Evolutionary conservation across 805 yeast genomes (phyloP).

Genomic region (Wickerhamomyces chaumierensis): DNA sequence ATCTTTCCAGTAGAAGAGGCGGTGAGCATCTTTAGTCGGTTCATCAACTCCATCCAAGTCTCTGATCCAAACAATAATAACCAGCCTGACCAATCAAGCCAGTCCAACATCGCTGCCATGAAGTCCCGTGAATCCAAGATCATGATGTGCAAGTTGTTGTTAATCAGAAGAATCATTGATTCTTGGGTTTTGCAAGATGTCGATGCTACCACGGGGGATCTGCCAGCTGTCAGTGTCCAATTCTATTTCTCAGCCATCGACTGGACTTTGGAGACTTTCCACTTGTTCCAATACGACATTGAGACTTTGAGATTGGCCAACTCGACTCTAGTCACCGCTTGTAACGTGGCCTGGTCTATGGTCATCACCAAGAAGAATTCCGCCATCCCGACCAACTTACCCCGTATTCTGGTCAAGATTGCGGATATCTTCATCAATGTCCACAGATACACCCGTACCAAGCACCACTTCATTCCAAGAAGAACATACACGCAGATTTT

Average conservation of each 20-base stretch:
- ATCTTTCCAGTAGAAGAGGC: constrained; percentile 28
- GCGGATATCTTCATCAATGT: constrained; percentile 39
- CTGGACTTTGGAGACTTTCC: constrained; percentile 50
- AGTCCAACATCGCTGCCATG: not conserved
- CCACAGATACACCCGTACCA: constrained; percentile 33
- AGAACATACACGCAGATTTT: constrained; percentile 60
- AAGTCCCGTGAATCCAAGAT: constrained; percentile 31
- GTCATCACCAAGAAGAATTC: constrained; percentile 20
- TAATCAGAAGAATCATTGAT: constrained; percentile 44
- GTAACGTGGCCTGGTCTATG: constrained; percentile 28
- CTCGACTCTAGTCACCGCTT: constrained; percentile 41
- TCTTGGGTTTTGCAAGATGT: constrained; percentile 18
- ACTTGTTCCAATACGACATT: constrained; percentile 28
- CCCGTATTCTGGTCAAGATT: constrained; percentile 44
- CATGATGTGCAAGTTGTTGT: constrained; percentile 47
- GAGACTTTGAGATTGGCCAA: constrained; percentile 57
- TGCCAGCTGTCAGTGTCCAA: constrained; percentile 25
- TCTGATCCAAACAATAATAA: constrained; percentile 25
- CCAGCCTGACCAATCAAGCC: no score
- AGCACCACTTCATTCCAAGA: constrained; percentile 36
- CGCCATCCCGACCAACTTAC: constrained; percentile 33
- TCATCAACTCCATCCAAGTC: constrained; percentile 44
- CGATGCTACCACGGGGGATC: no score
- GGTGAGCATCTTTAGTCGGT: constrained; percentile 29
- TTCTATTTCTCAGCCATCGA: constrained; percentile 36